A percentile compares a stretch with the other conserved stretches of the same genome.
Evolutionary conservation across 495 filamentous ascomycete genomes (phyloP).

Genomic region (Daldinia grandis): DNA sequence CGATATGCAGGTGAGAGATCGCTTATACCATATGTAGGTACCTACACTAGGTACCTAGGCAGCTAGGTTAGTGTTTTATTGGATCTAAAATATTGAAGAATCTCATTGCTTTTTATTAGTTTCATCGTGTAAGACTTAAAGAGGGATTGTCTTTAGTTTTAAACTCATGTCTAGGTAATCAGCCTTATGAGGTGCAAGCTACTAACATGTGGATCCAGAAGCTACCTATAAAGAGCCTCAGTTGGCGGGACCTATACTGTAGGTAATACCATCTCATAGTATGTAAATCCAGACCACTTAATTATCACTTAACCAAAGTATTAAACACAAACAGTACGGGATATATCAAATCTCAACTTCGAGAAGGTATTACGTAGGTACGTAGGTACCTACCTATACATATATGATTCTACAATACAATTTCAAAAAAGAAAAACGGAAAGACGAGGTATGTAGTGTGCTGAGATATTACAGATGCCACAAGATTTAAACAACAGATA

Average conservation of each 20-base stretch:
- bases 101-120: neutral
- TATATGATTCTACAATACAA: neutral
- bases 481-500: neutral
- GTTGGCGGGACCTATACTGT: neutral
- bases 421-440: neutral
- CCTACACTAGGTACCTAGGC: no score
- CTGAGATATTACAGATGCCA: neutral
- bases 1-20: constrained; percentile 1
- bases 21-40: no score
- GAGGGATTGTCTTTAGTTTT: neutral
- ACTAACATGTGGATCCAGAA: neutral
- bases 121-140: neutral
- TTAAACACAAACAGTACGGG: no score
- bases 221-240: neutral
- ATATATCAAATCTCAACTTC: no score
- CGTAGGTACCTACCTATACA: no score
- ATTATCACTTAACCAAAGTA: no score
- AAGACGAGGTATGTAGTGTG: neutral
- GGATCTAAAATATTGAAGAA: neutral
- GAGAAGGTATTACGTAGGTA: neutral
- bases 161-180: neutral
- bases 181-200: neutral
- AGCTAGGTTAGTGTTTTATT: neutral
- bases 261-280: neutral
- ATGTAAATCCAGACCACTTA: no score